These are phyloP conservation scores for Monosporascus sp. DNA, from an alignment of 2,329 filamentous ascomycete genomes.

Conservation along the genomic window DNA sequence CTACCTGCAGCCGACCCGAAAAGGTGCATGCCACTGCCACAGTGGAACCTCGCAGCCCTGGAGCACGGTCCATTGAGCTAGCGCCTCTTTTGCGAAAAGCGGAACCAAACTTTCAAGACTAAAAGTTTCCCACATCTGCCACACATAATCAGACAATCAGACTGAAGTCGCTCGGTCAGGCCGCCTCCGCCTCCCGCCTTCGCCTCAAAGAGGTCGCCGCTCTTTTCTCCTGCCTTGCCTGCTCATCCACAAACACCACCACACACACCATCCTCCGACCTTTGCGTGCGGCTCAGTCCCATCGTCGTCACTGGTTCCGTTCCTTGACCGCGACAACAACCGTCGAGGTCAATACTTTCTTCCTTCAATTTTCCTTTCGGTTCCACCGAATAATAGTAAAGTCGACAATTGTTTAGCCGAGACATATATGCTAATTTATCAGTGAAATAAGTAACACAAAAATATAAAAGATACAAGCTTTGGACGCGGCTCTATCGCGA, in stretches of 20 bases:
- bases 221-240: background rate
- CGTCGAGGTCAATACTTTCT: background rate
- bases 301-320: background rate
- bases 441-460: slow-evolving; percentile 5
- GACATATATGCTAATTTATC: background rate
- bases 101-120: background rate
- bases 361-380: background rate
- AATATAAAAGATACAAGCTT: slow-evolving; percentile 7
- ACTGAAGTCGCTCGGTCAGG: background rate
- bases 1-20: background rate
- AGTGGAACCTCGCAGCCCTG: background rate
- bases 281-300: background rate
- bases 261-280: background rate
- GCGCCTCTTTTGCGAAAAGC: background rate
- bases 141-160: background rate
- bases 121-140: background rate
- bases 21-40: background rate
- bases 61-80: too few species aligned
- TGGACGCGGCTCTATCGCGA: slow-evolving; percentile 18
- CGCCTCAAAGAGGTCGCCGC: background rate
- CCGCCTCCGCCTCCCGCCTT: background rate
- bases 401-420: background rate
- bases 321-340: background rate
- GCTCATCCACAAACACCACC: background rate
- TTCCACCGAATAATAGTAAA: background rate